A percentile compares a stretch with the other conserved stretches of the same genome.
Evolutionary conservation across 1,139 yeast genomes (phyloP).

Genomic region (Suzukiozyma palmioleophila): DNA sequence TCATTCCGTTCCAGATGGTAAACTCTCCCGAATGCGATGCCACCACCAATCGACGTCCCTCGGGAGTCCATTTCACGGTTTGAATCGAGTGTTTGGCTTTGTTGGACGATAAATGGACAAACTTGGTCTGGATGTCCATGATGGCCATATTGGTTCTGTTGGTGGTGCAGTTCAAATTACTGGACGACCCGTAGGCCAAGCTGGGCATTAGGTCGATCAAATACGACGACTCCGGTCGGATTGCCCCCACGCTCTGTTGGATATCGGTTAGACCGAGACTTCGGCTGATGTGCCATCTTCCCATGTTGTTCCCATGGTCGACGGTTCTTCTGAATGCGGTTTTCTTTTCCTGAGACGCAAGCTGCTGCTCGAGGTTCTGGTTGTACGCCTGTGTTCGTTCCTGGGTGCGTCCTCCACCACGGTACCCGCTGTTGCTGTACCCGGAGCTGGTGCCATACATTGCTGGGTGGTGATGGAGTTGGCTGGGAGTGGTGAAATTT

Average conservation of each 20-base stretch:
- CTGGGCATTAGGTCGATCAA: constrained; percentile 73
- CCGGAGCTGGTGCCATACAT: constrained; percentile 1
- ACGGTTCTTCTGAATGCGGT: constrained; percentile 75
- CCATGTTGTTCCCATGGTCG: constrained; percentile 84
- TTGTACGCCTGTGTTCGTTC: constrained; percentile 21
- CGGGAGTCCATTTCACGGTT: constrained; percentile 94
- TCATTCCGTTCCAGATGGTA: constrained; percentile 94
- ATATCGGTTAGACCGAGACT: constrained; percentile 40
- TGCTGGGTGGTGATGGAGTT: background rate
- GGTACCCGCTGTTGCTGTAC: constrained; percentile 3
- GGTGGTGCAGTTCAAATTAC: constrained; percentile 17
- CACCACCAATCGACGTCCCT: constrained; percentile 84
- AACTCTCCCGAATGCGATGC: constrained; percentile 95
- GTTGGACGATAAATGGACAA: constrained; percentile 86
- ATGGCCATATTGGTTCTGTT: constrained; percentile 41
- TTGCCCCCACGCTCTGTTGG: constrained; percentile 48
- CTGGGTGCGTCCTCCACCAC: constrained; percentile 6
- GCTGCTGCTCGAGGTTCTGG: constrained; percentile 40
- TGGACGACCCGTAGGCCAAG: constrained; percentile 43
- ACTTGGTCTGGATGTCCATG: constrained; percentile 68
- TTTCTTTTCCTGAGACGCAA: constrained; percentile 44
- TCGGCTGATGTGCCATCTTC: constrained; percentile 63
- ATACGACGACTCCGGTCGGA: constrained; percentile 77
- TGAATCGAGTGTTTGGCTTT: constrained; percentile 90
- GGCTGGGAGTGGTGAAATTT: too few relatives aligned